Conservation (phyloP, 139 green algal genomes). For the Zygnema cylindricum region DNA sequence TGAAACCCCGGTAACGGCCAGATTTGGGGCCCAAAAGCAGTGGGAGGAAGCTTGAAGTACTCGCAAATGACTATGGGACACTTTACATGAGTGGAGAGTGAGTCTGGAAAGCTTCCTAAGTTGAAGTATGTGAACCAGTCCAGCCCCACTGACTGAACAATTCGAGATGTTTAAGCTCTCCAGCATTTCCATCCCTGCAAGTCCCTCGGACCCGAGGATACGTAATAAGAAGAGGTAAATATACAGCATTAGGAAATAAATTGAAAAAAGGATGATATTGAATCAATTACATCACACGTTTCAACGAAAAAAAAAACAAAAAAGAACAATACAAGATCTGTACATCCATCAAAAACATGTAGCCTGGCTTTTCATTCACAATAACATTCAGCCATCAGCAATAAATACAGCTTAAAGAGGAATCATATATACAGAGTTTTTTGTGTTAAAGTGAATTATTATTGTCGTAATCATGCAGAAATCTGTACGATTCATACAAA, state of each 20-base stretch:
- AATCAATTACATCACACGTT: constrained; percentile 10
- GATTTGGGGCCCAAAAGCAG: constrained; percentile 1
- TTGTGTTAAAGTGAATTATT: no score
- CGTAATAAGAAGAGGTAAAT: background rate
- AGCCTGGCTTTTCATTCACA: no score
- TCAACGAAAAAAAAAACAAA: background rate
- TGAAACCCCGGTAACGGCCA: background rate
- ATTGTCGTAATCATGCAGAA: background rate
- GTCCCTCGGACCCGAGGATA: background rate
- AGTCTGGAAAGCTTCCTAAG: background rate
- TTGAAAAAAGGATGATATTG: background rate
- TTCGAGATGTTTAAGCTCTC: constrained; percentile 18
- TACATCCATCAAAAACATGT: background rate
- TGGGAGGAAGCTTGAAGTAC: background rate
- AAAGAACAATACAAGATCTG: background rate
- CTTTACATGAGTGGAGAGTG: constrained; percentile 6
- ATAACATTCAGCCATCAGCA: no score
- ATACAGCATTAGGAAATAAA: background rate
- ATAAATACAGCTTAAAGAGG: no score
- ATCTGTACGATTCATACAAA: background rate
- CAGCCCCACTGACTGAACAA: background rate
- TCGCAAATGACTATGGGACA: background rate
- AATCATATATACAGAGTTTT: no score
- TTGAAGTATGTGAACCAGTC: constrained; percentile 22
- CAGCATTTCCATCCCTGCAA: constrained; percentile 23